phyloP scores from a whole-genome alignment of 345 rosid genomes.

The Eucalyptus regnans region DNA sequence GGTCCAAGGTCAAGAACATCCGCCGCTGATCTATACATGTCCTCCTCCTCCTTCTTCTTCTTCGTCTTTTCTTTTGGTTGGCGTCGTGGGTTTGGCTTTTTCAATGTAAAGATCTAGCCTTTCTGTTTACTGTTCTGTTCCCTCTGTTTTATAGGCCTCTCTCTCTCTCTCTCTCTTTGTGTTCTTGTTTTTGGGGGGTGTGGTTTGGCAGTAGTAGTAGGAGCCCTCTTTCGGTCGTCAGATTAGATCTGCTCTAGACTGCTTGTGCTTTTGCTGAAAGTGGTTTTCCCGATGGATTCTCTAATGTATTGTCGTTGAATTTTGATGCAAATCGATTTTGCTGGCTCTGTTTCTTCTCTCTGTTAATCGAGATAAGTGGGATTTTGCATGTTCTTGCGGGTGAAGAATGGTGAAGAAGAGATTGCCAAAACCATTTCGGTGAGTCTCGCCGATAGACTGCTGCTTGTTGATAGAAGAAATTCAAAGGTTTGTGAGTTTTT shows the following conservation, averaged over 20 bases:
- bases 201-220: not conserved
- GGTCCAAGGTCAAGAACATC: conserved; percentile 70
- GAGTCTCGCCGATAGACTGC: not conserved
- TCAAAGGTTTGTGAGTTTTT: not conserved
- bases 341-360: not conserved
- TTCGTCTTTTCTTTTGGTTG: not conserved
- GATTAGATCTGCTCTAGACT: not conserved
- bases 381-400: not conserved
- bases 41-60: not conserved
- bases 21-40: conserved; percentile 21
- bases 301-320: not conserved
- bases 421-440: not conserved
- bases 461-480: not conserved
- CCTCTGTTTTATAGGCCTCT: not conserved
- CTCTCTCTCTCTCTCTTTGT: not conserved
- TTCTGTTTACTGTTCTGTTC: not conserved
- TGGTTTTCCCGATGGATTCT: not conserved
- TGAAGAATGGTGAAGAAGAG: not conserved
- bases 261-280: not conserved
- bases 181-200: not conserved
- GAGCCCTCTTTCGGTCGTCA: not conserved
- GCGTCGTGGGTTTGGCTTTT: not conserved
- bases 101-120: not conserved
- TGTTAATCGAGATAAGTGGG: not conserved
- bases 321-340: not conserved